Percentiles rank a stretch among this genome's conserved stretches.
Conservation (phyloP, 2,329 filamentous ascomycete species). For the Amphichorda felina region DNA sequence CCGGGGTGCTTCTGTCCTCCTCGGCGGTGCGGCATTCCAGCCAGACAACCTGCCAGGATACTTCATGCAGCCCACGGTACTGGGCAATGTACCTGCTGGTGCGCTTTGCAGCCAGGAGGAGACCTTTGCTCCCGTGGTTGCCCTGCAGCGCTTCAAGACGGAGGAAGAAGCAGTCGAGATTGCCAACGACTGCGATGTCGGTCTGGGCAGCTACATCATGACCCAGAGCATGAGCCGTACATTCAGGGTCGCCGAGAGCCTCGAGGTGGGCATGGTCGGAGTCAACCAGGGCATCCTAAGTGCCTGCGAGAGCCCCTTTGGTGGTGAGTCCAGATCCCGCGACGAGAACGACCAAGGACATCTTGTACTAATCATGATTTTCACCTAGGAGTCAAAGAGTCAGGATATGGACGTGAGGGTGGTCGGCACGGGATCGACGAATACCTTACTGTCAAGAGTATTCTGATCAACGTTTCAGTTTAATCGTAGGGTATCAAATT, state of each 20-base stretch:
- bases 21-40: not conserved
- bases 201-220: conserved; percentile 67
- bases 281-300: conserved; percentile 43
- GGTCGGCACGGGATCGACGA: too few species aligned
- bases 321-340: too few species aligned
- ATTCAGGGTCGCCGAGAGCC: conserved; percentile 30
- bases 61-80: conserved; percentile 44
- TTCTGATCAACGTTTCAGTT: too few species aligned
- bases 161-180: conserved; percentile 59
- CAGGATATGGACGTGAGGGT: too few species aligned
- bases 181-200: conserved; percentile 58
- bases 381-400: too few species aligned
- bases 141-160: conserved; percentile 56
- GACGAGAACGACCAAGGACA: too few species aligned
- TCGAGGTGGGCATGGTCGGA: conserved; percentile 57
- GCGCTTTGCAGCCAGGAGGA: conserved; percentile 61
- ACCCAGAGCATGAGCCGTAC: conserved; percentile 29
- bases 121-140: conserved; percentile 66
- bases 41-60: not conserved
- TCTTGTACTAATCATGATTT: too few species aligned
- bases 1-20: not conserved
- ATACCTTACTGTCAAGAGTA: too few species aligned
- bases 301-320: too few species aligned
- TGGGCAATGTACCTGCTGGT: conserved; percentile 52
- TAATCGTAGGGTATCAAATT: too few species aligned